phyloP scores from a whole-genome alignment of 257 asterid genomes.

The Craterostigma plantagineum region DNA sequence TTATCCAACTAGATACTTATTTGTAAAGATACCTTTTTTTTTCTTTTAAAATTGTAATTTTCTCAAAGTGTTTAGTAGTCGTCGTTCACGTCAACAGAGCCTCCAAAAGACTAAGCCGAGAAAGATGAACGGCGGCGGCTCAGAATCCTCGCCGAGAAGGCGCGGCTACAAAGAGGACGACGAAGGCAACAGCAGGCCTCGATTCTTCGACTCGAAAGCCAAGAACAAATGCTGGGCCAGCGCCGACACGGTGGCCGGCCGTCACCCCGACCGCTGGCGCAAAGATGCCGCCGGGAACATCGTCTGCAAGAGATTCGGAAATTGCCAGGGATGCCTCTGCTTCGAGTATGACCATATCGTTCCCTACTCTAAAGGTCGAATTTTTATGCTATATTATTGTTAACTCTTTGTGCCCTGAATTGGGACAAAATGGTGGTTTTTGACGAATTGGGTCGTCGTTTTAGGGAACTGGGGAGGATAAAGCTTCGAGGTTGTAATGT shows the following conservation, averaged over 20 bases:
- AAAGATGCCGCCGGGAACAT: slow-evolving; percentile 88
- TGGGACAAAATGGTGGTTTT: neutral
- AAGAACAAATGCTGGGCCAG: slow-evolving; percentile 63
- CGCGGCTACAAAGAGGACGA: slow-evolving; percentile 18
- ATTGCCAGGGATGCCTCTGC: slow-evolving; percentile 90
- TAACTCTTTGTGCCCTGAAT: neutral
- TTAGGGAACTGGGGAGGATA: no score
- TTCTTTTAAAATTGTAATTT: no score
- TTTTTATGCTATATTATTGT: neutral
- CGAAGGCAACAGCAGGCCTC: slow-evolving; percentile 16
- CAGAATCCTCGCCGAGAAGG: slow-evolving; percentile 24
- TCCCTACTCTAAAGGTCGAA: slow-evolving; percentile 76
- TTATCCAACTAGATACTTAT: no score
- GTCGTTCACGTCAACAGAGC: no score
- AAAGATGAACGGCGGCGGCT: slow-evolving; percentile 15
- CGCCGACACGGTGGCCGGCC: slow-evolving; percentile 69
- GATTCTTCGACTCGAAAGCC: slow-evolving; percentile 51
- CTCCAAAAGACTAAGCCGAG: neutral
- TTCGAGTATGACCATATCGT: slow-evolving; percentile 82
- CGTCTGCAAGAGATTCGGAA: slow-evolving; percentile 83
- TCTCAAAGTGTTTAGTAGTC: no score
- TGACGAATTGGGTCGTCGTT: neutral
- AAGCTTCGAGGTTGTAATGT: slow-evolving; percentile 2
- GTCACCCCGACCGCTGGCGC: slow-evolving; percentile 99
- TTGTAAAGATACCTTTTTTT: no score